Base-by-base conservation (phyloP, 306 rosid genomes). In the Citrullus mucosospermus region DNA sequence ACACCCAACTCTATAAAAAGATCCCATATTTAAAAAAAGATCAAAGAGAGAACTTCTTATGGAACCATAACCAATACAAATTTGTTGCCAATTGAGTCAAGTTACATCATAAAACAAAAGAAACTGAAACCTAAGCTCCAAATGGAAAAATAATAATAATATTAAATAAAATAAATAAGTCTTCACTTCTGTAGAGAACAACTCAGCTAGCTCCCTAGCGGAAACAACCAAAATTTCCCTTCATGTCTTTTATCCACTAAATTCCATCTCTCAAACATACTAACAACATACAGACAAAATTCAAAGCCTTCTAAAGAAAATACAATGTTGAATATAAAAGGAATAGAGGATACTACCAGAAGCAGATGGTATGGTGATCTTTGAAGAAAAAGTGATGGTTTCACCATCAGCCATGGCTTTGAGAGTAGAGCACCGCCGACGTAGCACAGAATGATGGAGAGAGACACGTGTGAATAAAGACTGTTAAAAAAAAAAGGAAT, bases 341-440 rank as follows among this genome's bases (percentile, higher is more conserved):
- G 41, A 72, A 22, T 22, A 58, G 55, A 44, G 51, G n/a, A 46
- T 62, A 80, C 43, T 82, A 91, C 96, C 90, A 20, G 87, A 61
- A 76, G 86, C 56, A 77, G 84, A 80, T 48, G 81, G 77, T 66
- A 83, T 66, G 53, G 82, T 73, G 59, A 67, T 8, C 75, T 79
- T 67, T 14, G 90, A 67, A n/a, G 90, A 77, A 17, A 30, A 54
- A 30, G 88, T 63, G 48, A 82, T 8, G 9, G 88, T 48, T 25
- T 83, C 86, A 44, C 78, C 76, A 8, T 88, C 81, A 28, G 96
- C 89, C 96, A 94, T 90, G 66, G 92, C 90, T 83, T 77, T 87
- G 84, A 87, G 80, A 41, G 77, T 15, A 60, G 76, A 84, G 78
- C 81, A 78, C 65, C 82, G 80, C 53, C 57, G 81, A 65, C 80